Base-by-base conservation (phyloP, 1,139 yeast species). In the Yamadazyma kanchanaburiensis region DNA sequence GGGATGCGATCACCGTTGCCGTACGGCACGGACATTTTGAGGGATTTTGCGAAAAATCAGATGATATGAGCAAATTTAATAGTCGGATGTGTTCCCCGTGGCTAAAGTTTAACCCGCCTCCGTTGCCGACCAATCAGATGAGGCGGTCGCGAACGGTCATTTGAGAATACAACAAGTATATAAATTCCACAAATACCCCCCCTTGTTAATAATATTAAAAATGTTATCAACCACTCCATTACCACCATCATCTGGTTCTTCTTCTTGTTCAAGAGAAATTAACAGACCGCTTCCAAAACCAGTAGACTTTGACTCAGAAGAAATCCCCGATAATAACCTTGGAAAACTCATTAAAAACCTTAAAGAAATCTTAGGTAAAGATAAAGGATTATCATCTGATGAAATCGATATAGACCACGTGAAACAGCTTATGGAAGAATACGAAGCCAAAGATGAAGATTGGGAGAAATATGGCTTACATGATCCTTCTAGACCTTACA, bases 401-500 rank as follows among this genome's bases (percentile, higher is more conserved):
- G 86, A 80, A 33, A 73, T 80, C 23, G 80, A 81, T 46, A 69
- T 76, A 33, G 61, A 57, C 6, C 46, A 59, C 22, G 60, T 80
- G 28, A 59, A 63, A 51, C 45, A 48, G 24, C 46, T 70, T 25
- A 68, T 81, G 78, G 62, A 66, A 25, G 44, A 49, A 14, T 81
- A 80, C 53, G 48, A 51, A 15, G 65, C 80, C 4, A 46, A 59
- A 31, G 74, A 65, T 36, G 34, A 45, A 1, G 85, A 82, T 40
- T 82, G 91, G 91, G 46, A 48, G 24, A 60, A 63, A 38, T 79
- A 61, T 51, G 87, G 86, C 2, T 60, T 75, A 20, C 65, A 64
- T 27, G 88, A 81, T 43, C 43, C 60, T 3, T 49, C 70, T 13
- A 51, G 75, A 33, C 68, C 64, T 35, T 76, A 77, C 51, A 67